Evolutionary conservation across 163 green algal species (phyloP), one percentile per base, ranked within the genome.

Genomic region (Trebouxiophyceae sp.): DNA sequence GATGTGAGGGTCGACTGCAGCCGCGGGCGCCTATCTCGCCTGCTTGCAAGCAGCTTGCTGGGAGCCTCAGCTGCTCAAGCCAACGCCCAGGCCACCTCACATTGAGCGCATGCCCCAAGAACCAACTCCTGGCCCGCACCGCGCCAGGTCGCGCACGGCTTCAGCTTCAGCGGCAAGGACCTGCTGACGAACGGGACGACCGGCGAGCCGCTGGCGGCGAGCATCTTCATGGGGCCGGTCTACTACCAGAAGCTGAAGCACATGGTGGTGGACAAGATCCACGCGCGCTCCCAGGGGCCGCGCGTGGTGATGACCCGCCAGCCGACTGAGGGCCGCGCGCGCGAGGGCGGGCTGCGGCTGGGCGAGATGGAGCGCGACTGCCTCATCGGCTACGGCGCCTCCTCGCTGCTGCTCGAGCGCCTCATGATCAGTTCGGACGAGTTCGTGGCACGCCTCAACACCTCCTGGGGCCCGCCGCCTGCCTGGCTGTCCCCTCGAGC

Each of bases 191-290:
- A 72, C 27, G 91, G 93, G 59, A 95, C 96, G 70, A 95, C 89
- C 55, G 69, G 69, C 28, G 69, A 70, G 63, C 69, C 69, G 2
- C 62, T 75, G 57, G 78, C 93, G 72, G 90, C 88, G 4, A 95
- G 93, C 86, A 96, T 99, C 73, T 99, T 97, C 85, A 98, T 97
- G 87, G 94, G 94, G 4, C 91, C 91, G 12, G 89, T 98, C 6
- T 99, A 98, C 79, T 99, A 99, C 79, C 94, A 99, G 80, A 97
- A 97, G 85, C 87, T 99, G 12, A 99, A 98, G 86, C 94, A 99
- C 78, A 99, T 99, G 94, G 94, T 85, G 54, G 55, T 97, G 56
- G 93, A 98, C 77, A 98, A 98, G 82, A 96, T 98, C 89, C 93
- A 98, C 69, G 91, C 93, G 6, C 74, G 94, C 24, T 83, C 90